These are phyloP conservation scores for Ogataea haglerorum DNA, from an alignment of 805 yeast genomes.

Conservation along the genomic window DNA sequence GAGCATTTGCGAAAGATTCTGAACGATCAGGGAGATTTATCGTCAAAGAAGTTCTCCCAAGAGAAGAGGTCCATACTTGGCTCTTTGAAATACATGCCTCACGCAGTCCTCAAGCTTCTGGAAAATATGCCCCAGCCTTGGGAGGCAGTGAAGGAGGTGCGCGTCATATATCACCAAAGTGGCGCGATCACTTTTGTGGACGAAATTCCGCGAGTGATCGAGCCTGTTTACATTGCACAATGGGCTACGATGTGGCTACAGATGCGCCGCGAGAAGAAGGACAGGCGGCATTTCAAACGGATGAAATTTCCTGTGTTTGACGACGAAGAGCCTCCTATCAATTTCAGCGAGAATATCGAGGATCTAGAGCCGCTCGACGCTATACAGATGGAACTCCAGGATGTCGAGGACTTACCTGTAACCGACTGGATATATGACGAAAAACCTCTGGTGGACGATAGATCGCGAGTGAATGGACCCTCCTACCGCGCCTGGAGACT, in stretches of 20 bases:
- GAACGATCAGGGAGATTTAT: slow-evolving; percentile 79
- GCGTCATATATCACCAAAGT: slow-evolving; percentile 81
- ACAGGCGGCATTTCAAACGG: slow-evolving; percentile 82
- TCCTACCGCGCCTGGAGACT: slow-evolving; percentile 74
- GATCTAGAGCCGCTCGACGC: slow-evolving; percentile 71
- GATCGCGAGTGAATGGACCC: slow-evolving; percentile 61
- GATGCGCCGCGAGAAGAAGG: slow-evolving; percentile 94
- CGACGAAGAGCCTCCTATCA: slow-evolving; percentile 92
- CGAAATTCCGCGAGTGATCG: slow-evolving; percentile 87
- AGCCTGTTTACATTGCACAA: slow-evolving; percentile 87
- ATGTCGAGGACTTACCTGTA: slow-evolving; percentile 56
- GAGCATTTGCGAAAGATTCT: slow-evolving; percentile 87
- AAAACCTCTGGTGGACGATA: slow-evolving; percentile 63
- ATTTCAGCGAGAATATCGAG: slow-evolving; percentile 77
- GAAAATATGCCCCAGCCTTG: slow-evolving; percentile 99
- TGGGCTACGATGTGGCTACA: slow-evolving; percentile 93
- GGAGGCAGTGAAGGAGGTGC: slow-evolving; percentile 84
- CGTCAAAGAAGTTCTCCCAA: slow-evolving; percentile 70
- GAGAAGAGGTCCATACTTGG: slow-evolving; percentile 88
- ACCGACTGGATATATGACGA: slow-evolving; percentile 80
- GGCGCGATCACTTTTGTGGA: slow-evolving; percentile 96
- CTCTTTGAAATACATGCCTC: slow-evolving; percentile 92
- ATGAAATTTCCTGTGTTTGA: slow-evolving; percentile 95
- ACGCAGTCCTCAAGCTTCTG: slow-evolving; percentile 80
- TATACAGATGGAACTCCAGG: slow-evolving; percentile 62